Conservation (phyloP, 192 early-diverging fungal genomes). For the Coemansia sp. region DNA sequence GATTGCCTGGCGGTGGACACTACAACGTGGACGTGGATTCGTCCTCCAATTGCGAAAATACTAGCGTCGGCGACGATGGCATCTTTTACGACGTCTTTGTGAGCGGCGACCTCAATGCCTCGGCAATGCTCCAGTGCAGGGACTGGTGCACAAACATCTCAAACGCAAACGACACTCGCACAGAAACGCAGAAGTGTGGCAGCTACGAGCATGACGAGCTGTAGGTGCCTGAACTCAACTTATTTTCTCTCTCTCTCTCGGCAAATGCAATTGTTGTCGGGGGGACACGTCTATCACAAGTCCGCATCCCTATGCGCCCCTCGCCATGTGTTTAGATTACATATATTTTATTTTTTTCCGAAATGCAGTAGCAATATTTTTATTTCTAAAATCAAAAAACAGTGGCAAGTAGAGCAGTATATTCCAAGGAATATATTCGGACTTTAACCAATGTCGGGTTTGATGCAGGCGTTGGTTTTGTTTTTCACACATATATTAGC, state of each 20-base stretch:
- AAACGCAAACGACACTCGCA: background rate
- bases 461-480: no score
- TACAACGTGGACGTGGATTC: background rate
- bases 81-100: conserved; percentile 1
- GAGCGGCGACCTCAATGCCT: background rate
- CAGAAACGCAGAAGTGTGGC: background rate
- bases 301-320: conserved; percentile 2
- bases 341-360: background rate
- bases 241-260: no score
- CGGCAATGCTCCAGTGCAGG: background rate
- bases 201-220: background rate
- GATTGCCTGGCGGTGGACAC: conserved; percentile 4
- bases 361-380: background rate
- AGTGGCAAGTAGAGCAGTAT: background rate
- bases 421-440: background rate
- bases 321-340: background rate
- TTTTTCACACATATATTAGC: background rate
- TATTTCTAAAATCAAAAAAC: background rate
- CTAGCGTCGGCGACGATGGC: background rate
- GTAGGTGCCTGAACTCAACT: background rate
- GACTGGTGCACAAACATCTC: conserved; percentile 7
- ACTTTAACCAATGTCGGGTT: no score
- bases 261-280: background rate
- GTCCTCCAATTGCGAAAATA: background rate
- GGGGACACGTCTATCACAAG: background rate